A percentile compares a stretch with the other conserved stretches of the same genome.
Conservation (phyloP, 2,329 filamentous ascomycete species). For the Trichoderma arundinaceum region DNA sequence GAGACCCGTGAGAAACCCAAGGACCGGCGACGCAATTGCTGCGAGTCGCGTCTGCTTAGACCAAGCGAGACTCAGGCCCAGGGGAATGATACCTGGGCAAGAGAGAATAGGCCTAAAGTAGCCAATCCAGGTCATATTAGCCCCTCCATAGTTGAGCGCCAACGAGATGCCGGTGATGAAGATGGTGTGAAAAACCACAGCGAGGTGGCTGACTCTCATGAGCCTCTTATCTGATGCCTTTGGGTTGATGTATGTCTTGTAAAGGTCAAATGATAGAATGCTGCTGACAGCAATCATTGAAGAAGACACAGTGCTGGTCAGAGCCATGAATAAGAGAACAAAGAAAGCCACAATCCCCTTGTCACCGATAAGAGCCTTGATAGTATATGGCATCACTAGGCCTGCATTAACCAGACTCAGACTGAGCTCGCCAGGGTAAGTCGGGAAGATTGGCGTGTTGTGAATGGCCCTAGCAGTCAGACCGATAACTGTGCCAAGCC, state of each 20-base stretch:
- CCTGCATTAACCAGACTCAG: constrained; percentile 24
- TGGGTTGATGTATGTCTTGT: constrained; percentile 27
- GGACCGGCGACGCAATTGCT: constrained; percentile 20
- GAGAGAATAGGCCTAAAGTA: constrained; percentile 30
- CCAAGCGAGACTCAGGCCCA: constrained; percentile 24
- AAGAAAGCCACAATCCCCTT: constrained; percentile 28
- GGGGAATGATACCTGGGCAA: constrained; percentile 28
- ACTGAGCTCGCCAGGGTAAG: constrained; percentile 23
- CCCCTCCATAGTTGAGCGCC: constrained; percentile 29
- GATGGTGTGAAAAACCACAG: constrained; percentile 22
- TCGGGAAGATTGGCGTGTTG: constrained; percentile 26
- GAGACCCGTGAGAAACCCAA: constrained; percentile 22
- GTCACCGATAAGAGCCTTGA: constrained; percentile 27
- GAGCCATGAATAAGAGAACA: constrained; percentile 29
- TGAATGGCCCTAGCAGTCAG: constrained; percentile 29
- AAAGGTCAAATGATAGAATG: constrained; percentile 26
- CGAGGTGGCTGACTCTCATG: constrained; percentile 26
- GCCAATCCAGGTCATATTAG: constrained; percentile 30
- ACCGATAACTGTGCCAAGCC: constrained; percentile 28
- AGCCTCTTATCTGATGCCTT: constrained; percentile 26
- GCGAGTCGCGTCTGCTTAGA: constrained; percentile 26
- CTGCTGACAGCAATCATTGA: constrained; percentile 31
- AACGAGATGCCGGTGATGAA: constrained; percentile 29
- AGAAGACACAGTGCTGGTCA: constrained; percentile 27
- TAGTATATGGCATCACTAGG: constrained; percentile 26